phyloP scores from a whole-genome alignment of 2,329 filamentous ascomycete species.

The Thyridium curvatum region DNA sequence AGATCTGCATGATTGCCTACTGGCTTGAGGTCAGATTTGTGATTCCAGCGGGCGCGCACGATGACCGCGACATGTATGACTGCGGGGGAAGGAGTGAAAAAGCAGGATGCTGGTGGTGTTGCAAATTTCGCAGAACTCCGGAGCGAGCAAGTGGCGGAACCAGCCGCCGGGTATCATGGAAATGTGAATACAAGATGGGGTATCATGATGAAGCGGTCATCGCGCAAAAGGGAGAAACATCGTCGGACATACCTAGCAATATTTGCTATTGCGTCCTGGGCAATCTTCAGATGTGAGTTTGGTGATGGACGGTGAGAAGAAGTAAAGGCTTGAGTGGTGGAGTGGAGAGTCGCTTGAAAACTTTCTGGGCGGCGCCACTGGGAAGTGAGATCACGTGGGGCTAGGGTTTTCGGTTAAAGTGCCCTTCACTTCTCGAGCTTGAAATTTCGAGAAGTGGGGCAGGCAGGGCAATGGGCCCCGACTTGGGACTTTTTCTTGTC shows the following conservation, averaged over 20 bases:
- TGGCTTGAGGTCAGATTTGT: conserved; percentile 28
- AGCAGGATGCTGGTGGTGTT: background rate
- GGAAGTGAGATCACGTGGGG: conserved; percentile 6
- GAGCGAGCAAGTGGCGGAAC: too few relatives aligned
- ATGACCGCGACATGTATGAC: background rate
- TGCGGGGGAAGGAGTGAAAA: background rate
- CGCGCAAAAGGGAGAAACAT: conserved; percentile 5
- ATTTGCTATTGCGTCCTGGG: conserved; percentile 17
- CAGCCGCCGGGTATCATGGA: conserved; percentile 4
- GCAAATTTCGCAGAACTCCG: too few relatives aligned
- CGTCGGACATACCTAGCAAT: conserved; percentile 17
- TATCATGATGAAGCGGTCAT: conserved; percentile 1
- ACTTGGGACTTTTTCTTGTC: background rate
- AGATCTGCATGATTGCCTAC: conserved; percentile 69
- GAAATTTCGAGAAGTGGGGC: background rate
- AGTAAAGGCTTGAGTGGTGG: conserved; percentile 3
- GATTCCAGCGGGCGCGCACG: too few relatives aligned
- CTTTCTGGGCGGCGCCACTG: background rate
- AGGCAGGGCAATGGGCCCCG: background rate
- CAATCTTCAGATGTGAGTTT: conserved; percentile 13
- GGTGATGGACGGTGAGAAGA: conserved; percentile 5
- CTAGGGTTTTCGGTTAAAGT: conserved; percentile 6
- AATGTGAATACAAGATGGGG: background rate
- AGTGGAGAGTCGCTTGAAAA: too few relatives aligned
- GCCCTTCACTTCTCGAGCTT: background rate